Base-by-base conservation (phyloP, 176 grass and related monocot species). In the Zizania latifolia region DNA sequence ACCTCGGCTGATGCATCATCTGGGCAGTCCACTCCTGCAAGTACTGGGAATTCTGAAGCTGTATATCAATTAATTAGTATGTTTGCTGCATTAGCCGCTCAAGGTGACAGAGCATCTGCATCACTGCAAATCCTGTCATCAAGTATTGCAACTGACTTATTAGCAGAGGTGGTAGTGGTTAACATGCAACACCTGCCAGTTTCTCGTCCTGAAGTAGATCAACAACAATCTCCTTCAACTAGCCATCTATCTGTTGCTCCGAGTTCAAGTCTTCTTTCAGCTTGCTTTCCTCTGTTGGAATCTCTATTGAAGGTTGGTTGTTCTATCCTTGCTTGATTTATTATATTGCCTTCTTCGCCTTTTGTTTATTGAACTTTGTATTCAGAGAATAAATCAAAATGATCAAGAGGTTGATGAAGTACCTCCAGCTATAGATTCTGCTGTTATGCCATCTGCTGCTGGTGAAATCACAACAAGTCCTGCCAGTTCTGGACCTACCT, bases 141-240 rank as follows among this genome's bases (percentile, higher is more conserved):
- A 31, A 97, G 88, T 82, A 97, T 97, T 13, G 90, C 94, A 53
- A 82, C 86, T 65, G 94, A 97, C 84, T 84, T 97, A 51, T 71
- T 97, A 62, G 94, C 90, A 3, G 94, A 97, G 84, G 94, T 97
- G 22, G 94, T 97, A 59, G 85, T 97, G 77, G 90, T 90, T 79
- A 97, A 93, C 68, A 91, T 93, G 88, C 86, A 91, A 44, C 85
- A 97, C 76, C 71, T 97, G 55, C 94, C 90, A 69, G 78, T 79
- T 37, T 63, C 60, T 83, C 31, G 74, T 76, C 88, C 90, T 81
- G 72, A 76, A 70, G 74, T 62, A 63, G 86, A 89, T 35, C 63
- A 87, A 79, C 74, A 80, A 24, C 80, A 83, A 17, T 53, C 70
- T 78, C 60, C 71, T 82, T 75, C 70, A 34, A 26, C 68, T 53